Evolutionary conservation across 2,329 filamentous ascomycete species (phyloP).

Genomic region (Magnaporthiopsis poae): DNA sequence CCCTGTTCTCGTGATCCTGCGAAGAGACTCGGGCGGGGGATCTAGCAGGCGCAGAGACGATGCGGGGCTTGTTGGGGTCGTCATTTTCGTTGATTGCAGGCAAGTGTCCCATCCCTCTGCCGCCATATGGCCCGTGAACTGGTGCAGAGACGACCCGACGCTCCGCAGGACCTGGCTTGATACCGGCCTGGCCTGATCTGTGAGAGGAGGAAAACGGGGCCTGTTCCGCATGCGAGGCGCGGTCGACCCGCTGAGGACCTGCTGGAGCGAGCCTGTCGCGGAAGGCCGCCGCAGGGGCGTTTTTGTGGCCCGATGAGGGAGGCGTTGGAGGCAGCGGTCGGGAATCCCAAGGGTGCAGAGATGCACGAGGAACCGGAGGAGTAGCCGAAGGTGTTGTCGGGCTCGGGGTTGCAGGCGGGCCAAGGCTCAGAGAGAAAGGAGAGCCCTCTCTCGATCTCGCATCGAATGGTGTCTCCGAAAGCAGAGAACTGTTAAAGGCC

Average conservation of each 20-base stretch:
- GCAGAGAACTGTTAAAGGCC: slow-evolving; percentile 65
- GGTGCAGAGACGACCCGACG: slow-evolving; percentile 44
- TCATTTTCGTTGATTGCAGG: slow-evolving; percentile 39
- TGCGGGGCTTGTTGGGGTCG: slow-evolving; percentile 27
- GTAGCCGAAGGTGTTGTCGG: slow-evolving; percentile 5
- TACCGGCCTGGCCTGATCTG: slow-evolving; percentile 2
- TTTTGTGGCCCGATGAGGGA: slow-evolving; percentile 17
- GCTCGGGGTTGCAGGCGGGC: slow-evolving; percentile 17
- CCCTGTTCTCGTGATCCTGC: slow-evolving; percentile 18
- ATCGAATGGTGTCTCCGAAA: slow-evolving; percentile 18
- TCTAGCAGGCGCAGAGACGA: slow-evolving; percentile 36
- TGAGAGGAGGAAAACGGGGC: background rate
- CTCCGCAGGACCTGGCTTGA: slow-evolving; percentile 19
- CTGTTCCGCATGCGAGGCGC: background rate
- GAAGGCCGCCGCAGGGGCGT: background rate
- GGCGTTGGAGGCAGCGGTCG: slow-evolving; percentile 43
- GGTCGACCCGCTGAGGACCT: background rate
- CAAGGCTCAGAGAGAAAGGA: slow-evolving; percentile 33
- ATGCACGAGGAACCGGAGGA: slow-evolving; percentile 4
- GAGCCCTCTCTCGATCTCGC: slow-evolving; percentile 25
- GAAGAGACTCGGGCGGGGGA: slow-evolving; percentile 13
- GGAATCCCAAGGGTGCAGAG: slow-evolving; percentile 29
- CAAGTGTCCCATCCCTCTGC: slow-evolving; percentile 28
- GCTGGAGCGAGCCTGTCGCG: background rate
- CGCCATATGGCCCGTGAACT: slow-evolving; percentile 29